Conservation (phyloP, 2,329 filamentous ascomycete species). For the Periconia digitata region DNA sequence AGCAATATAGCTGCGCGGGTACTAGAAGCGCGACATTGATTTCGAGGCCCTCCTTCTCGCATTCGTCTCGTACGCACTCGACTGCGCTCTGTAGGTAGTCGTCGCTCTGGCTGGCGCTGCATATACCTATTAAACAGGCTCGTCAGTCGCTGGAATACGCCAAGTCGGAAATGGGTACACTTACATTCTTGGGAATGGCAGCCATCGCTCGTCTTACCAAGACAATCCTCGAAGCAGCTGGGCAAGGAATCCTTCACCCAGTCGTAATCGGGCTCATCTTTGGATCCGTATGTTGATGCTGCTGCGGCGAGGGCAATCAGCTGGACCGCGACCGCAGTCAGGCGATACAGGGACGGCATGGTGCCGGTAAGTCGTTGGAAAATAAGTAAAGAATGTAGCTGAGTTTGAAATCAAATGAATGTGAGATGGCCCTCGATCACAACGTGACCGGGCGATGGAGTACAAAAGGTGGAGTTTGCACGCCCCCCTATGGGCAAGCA, state of each 20-base stretch:
- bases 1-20: constrained; percentile 23
- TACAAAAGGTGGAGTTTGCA: not conserved
- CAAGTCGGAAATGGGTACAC: not conserved
- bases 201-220: constrained; percentile 15
- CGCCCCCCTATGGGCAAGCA: not conserved
- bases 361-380: too few relatives aligned
- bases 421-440: not conserved
- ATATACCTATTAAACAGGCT: constrained; percentile 20
- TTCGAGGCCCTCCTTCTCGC: constrained; percentile 15
- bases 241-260: constrained; percentile 18
- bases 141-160: constrained; percentile 4
- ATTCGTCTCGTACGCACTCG: constrained; percentile 19
- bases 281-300: not conserved
- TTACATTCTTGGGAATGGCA: constrained; percentile 24
- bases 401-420: not conserved
- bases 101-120: constrained; percentile 21
- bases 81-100: constrained; percentile 21
- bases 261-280: constrained; percentile 5
- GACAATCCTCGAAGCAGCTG: constrained; percentile 23
- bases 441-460: not conserved
- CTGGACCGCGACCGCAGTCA: not conserved
- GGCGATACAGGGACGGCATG: not conserved
- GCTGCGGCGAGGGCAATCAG: not conserved
- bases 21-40: constrained; percentile 19
- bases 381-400: not conserved